Evolutionary conservation across 2,329 filamentous ascomycete species (phyloP), one percentile per base, ranked within the genome.

Genomic region (Penicillium capsulatum): DNA sequence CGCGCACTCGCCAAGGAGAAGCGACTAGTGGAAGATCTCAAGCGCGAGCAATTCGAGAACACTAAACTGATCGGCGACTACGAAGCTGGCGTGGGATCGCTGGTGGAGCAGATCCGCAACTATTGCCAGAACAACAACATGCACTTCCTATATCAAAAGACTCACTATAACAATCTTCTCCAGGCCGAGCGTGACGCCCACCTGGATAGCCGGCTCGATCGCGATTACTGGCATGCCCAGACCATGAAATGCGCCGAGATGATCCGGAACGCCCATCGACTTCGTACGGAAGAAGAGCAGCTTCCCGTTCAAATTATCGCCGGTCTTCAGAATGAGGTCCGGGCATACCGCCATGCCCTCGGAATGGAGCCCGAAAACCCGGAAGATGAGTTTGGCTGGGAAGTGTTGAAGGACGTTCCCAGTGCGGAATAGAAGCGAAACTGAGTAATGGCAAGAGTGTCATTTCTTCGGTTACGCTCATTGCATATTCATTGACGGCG

Each of bases 141-240:
- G 56, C 63, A 71, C 33, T 71, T 65, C 43, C 61, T 72, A 5
- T 57, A 65, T 4, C 69, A 72, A 46, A 69, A 69, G 45, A 63
- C 61, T 29, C 69, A 71, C 48, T 74, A 73, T 55, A 73, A 73
- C 49, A 64, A 70, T 31, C 63, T 74, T 3, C 61, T 74, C 10
- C 71, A 74, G 44, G 66, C 66, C 7, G 71, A 74, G 48, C 71
- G 71, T 29, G 71, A 74, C 44, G 64, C 69, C 4, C 71, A 74
- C 42, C 53, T 74, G 15, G 58, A 68, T 31, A 69, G 69, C 44
- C 68, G 71, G n/a, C 54, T 73, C 7, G 70, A 73, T 40, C 65
- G 69, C 6, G 70, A 73, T 44, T 62, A 73, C 44, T 73, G 69
- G 70, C 68, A 73, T 42, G 59, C 66, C 5, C 65, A 72, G 51